Base-by-base conservation (phyloP, 2,329 filamentous ascomycete species). In the Bertia moriformis region DNA sequence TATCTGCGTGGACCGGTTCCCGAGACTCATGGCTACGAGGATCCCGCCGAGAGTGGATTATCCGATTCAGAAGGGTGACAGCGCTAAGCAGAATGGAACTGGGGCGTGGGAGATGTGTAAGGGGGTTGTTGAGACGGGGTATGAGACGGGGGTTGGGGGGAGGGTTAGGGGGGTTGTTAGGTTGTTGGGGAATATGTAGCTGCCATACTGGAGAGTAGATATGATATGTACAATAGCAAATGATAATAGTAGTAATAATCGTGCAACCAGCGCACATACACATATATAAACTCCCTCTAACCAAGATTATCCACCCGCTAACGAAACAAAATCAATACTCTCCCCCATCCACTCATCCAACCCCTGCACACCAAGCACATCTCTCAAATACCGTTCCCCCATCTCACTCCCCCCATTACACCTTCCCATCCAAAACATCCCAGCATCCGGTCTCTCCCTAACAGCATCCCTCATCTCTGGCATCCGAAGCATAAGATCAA, bases 31-130 rank as follows among this genome's bases (percentile, higher is more conserved):
- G 43, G 54, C 78, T 45, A 98, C 91, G 4, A 66, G 69, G 4
- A 95, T 98, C 42, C 91, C 91, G 2, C 68, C 69, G 1, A 74
- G 81, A 4, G 71, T 94, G 47, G 78, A 80, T 51, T 93, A 96
- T 56, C 89, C 91, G 2, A 75, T 98, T 14, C 55, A 57, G 14
- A 71, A 76, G 51, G 65, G 39, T 77, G 73, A n/a, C 85, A 76
- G 73, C 61, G 69, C 41, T 81, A 82, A 49, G 67, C 70, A 1
- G 32, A 17, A 35, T 35, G 32, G 32, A 18, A 10, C 32, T 35
- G 32, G 10, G 10, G 32, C 32, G 12, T 35, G 32, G 32, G 15
- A 35, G 10, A 13, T 35, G 32, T 35, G 32, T 18, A 69, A 62
- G 45, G 74, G 71, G 1, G 64, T 82, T 4, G 66, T 80, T 10